Base-by-base conservation (phyloP, 495 filamentous ascomycete species). In the Sordaria brevicollis region DNA sequence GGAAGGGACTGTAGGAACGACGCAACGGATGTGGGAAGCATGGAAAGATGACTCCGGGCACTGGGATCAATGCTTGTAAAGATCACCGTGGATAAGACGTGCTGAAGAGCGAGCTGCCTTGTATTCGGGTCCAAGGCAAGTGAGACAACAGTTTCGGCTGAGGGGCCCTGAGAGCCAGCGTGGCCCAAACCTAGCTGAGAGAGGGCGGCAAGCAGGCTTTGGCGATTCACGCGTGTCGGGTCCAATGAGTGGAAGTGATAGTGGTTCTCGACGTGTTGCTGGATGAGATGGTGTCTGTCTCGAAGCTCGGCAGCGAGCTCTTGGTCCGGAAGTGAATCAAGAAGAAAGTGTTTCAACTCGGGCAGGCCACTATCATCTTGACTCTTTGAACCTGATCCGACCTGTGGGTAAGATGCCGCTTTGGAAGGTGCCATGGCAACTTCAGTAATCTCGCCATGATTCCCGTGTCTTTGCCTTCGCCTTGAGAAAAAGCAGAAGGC, bases 221-320 rank as follows among this genome's bases (percentile, higher is more conserved):
- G 70, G 1, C 71, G 41, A 67, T 71, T 71, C 5, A 57, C 5
- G 17, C 49, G 49, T 15, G 25, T 57, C 13, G 36, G 69, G 19
- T 74, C 66, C 38, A 80, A 71, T 5, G 78, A 74, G 9, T 73
- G 68, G 11, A 69, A 70, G 65, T 79, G 77, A 66, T 80, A 81
- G 65, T 79, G 69, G 71, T 71, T 76, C 49, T 81, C 76, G 65
- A 76, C 77, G 62, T 81, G 79, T 43, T 76, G 71, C 66, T 75
- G 74, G 36, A 80, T 72, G 29, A 80, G 71, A 7, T 75, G 68
- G 19, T 71, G 69, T 29, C 79, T 70, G 6, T 76, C 70, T 34
- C 54, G 68, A 25, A 80, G 73, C 68, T 81, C 79, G 29, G 57
- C 67, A 25, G 72, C 66, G 38, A 80, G 74, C 33, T 76, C 75